Conservation (phyloP, 2,329 filamentous ascomycete species). For the Cytospora paraplurivora region DNA sequence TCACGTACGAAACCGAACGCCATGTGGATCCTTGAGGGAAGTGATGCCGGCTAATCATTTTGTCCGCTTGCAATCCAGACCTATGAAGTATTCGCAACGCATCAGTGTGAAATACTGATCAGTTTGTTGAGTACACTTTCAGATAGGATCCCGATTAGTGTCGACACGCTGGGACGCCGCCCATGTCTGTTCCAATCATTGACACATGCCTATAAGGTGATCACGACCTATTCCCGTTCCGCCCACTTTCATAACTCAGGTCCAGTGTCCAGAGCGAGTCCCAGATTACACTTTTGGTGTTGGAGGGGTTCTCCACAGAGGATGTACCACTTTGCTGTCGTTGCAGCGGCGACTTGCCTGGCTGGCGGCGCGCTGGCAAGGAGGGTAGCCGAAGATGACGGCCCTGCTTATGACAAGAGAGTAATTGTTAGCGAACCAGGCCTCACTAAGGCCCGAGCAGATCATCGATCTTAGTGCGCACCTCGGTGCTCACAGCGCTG, state of each 20-base stretch:
- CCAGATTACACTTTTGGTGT: slow-evolving; percentile 57
- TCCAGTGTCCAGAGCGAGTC: slow-evolving; percentile 65
- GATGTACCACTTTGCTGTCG: slow-evolving; percentile 44
- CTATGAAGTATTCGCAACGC: too few relatives aligned
- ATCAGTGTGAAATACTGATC: not conserved
- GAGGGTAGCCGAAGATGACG: slow-evolving; percentile 19
- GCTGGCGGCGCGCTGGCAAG: slow-evolving; percentile 19
- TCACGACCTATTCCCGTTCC: slow-evolving; percentile 26
- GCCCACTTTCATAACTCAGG: slow-evolving; percentile 53
- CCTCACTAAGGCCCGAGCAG: slow-evolving; percentile 50
- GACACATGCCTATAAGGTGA: not conserved
- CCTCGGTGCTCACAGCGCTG: slow-evolving; percentile 45
- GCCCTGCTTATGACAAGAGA: slow-evolving; percentile 27
- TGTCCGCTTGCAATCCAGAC: too few relatives aligned
- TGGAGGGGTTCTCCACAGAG: slow-evolving; percentile 41
- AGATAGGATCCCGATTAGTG: not conserved
- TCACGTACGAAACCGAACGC: too few relatives aligned
- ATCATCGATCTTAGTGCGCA: slow-evolving; percentile 55
- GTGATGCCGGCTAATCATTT: too few relatives aligned
- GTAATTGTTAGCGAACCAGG: slow-evolving; percentile 36
- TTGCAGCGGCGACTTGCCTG: slow-evolving; percentile 29
- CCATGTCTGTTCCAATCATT: slow-evolving; percentile 20
- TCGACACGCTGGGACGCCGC: slow-evolving; percentile 37
- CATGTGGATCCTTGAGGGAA: too few relatives aligned
- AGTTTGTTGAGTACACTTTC: not conserved